Evolutionary conservation across 2,329 filamentous ascomycete genomes (phyloP), one percentile per base, ranked within the genome.

Genomic region (Colletotrichum gigasporum): DNA sequence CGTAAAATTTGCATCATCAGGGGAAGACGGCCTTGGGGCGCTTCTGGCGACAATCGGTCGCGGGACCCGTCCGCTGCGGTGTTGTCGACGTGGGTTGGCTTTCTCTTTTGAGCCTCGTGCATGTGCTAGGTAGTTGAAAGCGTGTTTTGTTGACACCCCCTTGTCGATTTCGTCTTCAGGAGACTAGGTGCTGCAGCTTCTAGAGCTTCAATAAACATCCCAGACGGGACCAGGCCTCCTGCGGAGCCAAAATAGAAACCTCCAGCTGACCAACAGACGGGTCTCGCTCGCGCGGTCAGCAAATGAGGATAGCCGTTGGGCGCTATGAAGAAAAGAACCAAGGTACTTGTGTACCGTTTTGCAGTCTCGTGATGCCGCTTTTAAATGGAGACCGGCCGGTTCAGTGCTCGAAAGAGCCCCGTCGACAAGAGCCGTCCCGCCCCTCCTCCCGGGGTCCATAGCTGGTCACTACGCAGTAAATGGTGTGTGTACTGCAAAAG

Each of bases 71-170:
- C n/a, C n/a, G n/a, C n/a, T n/a, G n/a, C n/a, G 55, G 32, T 24
- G 18, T 45, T 16, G 22, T 30, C 18, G 11, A 45, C 39, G 28
- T 59, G 53, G 42, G 44, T 47, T n/a, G 47, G 3, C 45, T 39
- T 63, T 55, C 54, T 53, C 37, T 41, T 63, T 63, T 24, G 54
- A 52, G 60, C 60, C 28, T 45, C 54, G 37, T 63, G 60, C 60
- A 63, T 63, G 30, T 47, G 54, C 45, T 52, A 52, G 45, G 37
- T 52, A 20, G 47, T 51, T 39, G 32, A 37, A 26, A 45, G 60
- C 30, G 39, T 47, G 45, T 63, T 59, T 58, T 54, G 45, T 11
- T 20, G 24, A 30, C 37, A 22, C 54, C 53, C 54, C 60, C 60
- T 30, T 48, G 50, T 30, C 16, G 30, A 18, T 26, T 34, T 35